Evolutionary conservation across 2,329 filamentous ascomycete species (phyloP), one percentile per base, ranked within the genome.

Genomic region (Pseudogymnoascus sp.): DNA sequence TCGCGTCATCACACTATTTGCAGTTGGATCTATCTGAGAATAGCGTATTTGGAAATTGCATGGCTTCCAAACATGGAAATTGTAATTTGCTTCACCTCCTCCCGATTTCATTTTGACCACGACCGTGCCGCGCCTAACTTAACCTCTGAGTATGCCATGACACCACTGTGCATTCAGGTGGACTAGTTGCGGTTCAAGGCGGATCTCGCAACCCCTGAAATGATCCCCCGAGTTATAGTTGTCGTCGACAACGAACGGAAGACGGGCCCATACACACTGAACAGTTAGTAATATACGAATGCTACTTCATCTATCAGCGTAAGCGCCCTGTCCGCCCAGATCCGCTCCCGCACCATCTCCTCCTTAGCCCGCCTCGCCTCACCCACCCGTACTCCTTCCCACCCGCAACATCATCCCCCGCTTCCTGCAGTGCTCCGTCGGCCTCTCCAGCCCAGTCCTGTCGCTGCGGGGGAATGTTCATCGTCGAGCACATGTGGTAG

Each of bases 391-490:
- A 11, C 38, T 21, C 8, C 8, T 42, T 21, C 16, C 38, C 38
- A 11, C 38, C 38, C 38, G 16, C 16, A 42, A 42, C 38, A 42
- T 21, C 38, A 21, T 42, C 16, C 38, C 38, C 7, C 38, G 16
- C 38, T 42, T 11, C 38, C 38, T 21, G 38, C 16, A 21, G 16
- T 42, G 44, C 24, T n/a, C 21, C 44, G 14, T 5, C 3, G 8
- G 38, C 38, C 38, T 42, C 38, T 21, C 38, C 8, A 64, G 63
- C 76, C 80, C 80, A 82, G 3, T 76, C 72, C 21, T 75, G 67
- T 61, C 76, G 76, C 66, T 82, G 80, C 4, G 79, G 79, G 0
- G 80, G 79, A 0, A 82, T 74, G 64, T 82, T 80, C 0, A 74
- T 74, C 0, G 78, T 80, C 3, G 75, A 84, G 7, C 81, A 74